phyloP scores from a whole-genome alignment of 2,329 filamentous ascomycete genomes.

The Huntiella abstrusa region DNA sequence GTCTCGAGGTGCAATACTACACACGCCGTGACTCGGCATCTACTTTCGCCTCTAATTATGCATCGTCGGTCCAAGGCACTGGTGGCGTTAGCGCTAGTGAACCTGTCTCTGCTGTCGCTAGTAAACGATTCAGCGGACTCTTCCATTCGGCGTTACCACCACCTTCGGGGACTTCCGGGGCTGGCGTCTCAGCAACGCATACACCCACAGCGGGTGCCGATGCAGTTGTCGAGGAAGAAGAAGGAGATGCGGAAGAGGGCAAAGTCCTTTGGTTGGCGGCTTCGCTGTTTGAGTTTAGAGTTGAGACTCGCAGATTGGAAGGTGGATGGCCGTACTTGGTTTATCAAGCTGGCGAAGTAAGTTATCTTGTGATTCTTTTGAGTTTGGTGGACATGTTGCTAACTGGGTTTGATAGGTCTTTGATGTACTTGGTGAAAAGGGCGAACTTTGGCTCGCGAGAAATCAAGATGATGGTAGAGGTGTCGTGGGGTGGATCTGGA shows the following conservation, averaged over 20 bases:
- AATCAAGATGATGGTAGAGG: conserved; percentile 79
- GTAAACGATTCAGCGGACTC: conserved; percentile 41
- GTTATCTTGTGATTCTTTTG: conserved; percentile 15
- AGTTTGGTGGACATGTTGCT: background rate
- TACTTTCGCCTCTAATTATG: conserved; percentile 31
- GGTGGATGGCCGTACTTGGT: conserved; percentile 91
- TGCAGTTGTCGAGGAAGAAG: background rate
- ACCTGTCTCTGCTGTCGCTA: background rate
- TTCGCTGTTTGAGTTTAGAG: conserved; percentile 92
- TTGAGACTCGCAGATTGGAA: conserved; percentile 77
- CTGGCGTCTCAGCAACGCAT: background rate
- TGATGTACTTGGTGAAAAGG: conserved; percentile 87
- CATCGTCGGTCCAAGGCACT: conserved; percentile 14
- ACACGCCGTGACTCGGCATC: conserved; percentile 34
- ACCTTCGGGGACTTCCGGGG: conserved; percentile 11
- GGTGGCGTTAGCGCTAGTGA: conserved; percentile 22
- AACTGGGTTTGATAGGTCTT: conserved; percentile 39
- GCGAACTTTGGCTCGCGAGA: conserved; percentile 90
- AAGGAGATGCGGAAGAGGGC: background rate
- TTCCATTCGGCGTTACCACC: conserved; percentile 73
- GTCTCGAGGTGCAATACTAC: conserved; percentile 30
- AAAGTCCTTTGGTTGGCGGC: conserved; percentile 71
- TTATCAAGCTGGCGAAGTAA: conserved; percentile 78
- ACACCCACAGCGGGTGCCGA: background rate
- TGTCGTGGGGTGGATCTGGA: conserved; percentile 94